Evolutionary conservation across 495 filamentous ascomycete genomes (phyloP), one percentile per base, ranked within the genome.

Genomic region (Entonaema liquescens): DNA sequence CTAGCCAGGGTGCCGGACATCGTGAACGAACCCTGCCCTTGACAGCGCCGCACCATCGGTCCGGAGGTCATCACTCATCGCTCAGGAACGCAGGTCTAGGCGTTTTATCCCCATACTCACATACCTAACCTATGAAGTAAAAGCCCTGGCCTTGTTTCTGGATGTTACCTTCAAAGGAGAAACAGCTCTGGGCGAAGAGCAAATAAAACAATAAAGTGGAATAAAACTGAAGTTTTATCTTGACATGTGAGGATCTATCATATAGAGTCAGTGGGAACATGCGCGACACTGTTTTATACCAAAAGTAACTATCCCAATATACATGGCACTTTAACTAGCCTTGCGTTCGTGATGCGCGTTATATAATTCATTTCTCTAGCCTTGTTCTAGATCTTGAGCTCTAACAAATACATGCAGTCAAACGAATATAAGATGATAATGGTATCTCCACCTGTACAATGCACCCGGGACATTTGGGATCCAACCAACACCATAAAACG

Each of bases 21-120:
- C 8, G 19, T 23, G 1, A 33, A 56, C 29, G 50, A 33, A 33
- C 29, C 29, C 70, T 72, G 29, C 29, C 29, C 70, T 72, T 72
- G 70, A 65, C 70, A 57, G 6, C 70, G 70, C 70, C 70, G 70
- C 70, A 72, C 70, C 69, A 72, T 72, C 63, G 44, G 55, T 42
- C 63, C 36, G 53, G 35, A 62, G 36, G 13, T 29, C 29, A 67
- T 68, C 7, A n/a, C n/a, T n/a, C n/a, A n/a, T 31, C 59, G 59
- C 56, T 23, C 44, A 58, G 58, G 44, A 64, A 59, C 42, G 31
- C 31, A 65, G 50, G 54, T 55, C 33, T 47, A 36, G 54, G 55
- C 56, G 2, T 33, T 12, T 36, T 23, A 59, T 55, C 35, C 50
- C 42, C 42, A 23, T 6, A 47, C 42, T 47, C 19, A 47, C 42